Percentiles rank a stretch among this genome's conserved stretches.
Conservation (phyloP, 2,329 filamentous ascomycete genomes). For the Penicillium sp. region DNA sequence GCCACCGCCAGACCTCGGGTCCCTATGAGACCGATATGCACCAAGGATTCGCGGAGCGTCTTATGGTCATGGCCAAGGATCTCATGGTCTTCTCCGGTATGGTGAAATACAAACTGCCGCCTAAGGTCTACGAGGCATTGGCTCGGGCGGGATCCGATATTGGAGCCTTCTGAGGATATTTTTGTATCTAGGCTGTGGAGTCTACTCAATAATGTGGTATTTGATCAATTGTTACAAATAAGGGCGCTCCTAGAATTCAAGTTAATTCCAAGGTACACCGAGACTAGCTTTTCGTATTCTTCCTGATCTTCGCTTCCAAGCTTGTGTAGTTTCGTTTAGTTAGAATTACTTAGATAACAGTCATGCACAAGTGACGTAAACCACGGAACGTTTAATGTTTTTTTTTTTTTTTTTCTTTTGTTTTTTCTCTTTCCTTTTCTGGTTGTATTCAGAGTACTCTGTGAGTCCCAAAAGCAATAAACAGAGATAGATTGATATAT, state of each 20-base stretch:
- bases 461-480: too few relatives aligned
- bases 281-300: neutral
- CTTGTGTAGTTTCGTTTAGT: neutral
- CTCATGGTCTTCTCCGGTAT: conserved; percentile 92
- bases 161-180: conserved; percentile 37
- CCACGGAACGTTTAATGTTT: too few relatives aligned
- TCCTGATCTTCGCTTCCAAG: neutral
- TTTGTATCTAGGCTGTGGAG: neutral
- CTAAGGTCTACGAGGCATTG: conserved; percentile 82
- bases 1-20: conserved; percentile 67
- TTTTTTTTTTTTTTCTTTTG: too few relatives aligned
- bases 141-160: conserved; percentile 75
- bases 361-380: too few relatives aligned
- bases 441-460: too few relatives aligned
- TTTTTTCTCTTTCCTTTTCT: too few relatives aligned
- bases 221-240: neutral
- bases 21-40: conserved; percentile 63
- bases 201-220: neutral
- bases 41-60: conserved; percentile 61
- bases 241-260: neutral
- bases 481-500: too few relatives aligned
- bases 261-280: neutral
- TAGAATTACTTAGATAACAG: neutral
- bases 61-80: conserved; percentile 81
- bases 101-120: conserved; percentile 85